Percentiles rank a stretch among this genome's conserved stretches.
phyloP scores from a whole-genome alignment of 129 eudicot species.

The Chrysanthemum lavandulifolium region DNA sequence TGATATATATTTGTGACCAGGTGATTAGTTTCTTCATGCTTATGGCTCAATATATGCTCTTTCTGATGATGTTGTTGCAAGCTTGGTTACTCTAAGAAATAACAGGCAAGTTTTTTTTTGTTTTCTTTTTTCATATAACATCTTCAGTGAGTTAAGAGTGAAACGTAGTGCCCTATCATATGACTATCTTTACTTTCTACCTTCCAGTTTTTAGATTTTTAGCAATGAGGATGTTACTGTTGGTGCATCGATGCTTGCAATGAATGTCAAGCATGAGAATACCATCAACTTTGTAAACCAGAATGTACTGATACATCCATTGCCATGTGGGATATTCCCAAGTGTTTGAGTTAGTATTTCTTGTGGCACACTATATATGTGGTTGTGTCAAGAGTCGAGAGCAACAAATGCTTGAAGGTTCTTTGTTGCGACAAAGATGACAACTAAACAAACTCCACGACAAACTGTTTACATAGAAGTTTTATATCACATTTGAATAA shows the following conservation, averaged over 20 bases:
- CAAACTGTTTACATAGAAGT: too few relatives aligned
- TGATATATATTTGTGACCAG: conserved; percentile 92
- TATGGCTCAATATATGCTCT: conserved; percentile 52
- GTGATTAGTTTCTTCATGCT: conserved; percentile 28
- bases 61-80: conserved; percentile 82
- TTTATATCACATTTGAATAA: too few relatives aligned
- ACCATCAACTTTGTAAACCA: conserved; percentile 53
- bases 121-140: not conserved
- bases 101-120: conserved; percentile 49
- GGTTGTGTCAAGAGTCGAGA: too few relatives aligned
- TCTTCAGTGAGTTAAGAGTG: not conserved
- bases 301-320: conserved; percentile 69
- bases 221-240: conserved; percentile 95
- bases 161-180: not conserved
- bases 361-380: not conserved
- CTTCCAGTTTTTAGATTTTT: conserved; percentile 78
- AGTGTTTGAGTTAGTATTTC: conserved; percentile 55
- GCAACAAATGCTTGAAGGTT: too few relatives aligned
- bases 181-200: conserved; percentile 2
- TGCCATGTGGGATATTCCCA: conserved; percentile 96
- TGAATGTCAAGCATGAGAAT: conserved; percentile 92
- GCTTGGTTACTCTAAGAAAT: conserved; percentile 75
- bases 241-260: conserved; percentile 99
- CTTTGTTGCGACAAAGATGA: too few relatives aligned
- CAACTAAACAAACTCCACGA: too few relatives aligned